phyloP scores from a whole-genome alignment of 2,329 filamentous ascomycete genomes.

The Alternaria viburni region DNA sequence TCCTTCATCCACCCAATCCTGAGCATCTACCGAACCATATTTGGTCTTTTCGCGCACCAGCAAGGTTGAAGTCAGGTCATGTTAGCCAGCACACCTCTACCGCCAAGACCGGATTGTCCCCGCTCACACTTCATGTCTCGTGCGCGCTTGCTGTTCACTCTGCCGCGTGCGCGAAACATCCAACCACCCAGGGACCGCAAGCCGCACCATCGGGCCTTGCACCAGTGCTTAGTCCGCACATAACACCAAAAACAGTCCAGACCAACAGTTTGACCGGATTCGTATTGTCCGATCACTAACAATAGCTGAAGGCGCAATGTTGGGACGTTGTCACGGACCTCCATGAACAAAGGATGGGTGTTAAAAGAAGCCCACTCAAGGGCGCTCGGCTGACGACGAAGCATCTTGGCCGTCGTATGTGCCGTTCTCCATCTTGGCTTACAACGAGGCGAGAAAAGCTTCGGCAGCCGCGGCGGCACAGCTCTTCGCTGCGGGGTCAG shows the following conservation, averaged over 20 bases:
- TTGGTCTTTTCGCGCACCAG: not conserved
- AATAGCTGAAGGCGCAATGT: not conserved
- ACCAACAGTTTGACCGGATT: not conserved
- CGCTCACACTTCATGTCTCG: slow-evolving; percentile 1
- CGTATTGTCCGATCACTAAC: not conserved
- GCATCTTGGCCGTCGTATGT: slow-evolving; percentile 10
- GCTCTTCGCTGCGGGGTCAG: slow-evolving; percentile 24
- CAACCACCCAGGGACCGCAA: slow-evolving; percentile 1
- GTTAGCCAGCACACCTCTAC: not conserved
- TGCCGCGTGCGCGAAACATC: slow-evolving; percentile 8
- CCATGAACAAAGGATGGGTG: slow-evolving; percentile 18
- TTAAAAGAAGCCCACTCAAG: slow-evolving; percentile 44
- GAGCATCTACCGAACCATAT: not conserved
- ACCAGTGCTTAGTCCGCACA: not conserved
- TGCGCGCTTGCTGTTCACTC: not conserved
- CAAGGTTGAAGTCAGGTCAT: slow-evolving; percentile 3
- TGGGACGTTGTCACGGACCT: not conserved
- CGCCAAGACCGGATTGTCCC: slow-evolving; percentile 3
- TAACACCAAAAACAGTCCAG: not conserved
- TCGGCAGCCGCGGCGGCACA: slow-evolving; percentile 22
- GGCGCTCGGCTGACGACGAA: slow-evolving; percentile 37
- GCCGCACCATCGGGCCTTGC: not conserved
- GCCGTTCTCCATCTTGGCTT: slow-evolving; percentile 21
- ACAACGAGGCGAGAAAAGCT: slow-evolving; percentile 19
- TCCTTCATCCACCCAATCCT: not conserved